Conservation (phyloP, 2,329 filamentous ascomycete species). For the Colletotrichum agaves region DNA sequence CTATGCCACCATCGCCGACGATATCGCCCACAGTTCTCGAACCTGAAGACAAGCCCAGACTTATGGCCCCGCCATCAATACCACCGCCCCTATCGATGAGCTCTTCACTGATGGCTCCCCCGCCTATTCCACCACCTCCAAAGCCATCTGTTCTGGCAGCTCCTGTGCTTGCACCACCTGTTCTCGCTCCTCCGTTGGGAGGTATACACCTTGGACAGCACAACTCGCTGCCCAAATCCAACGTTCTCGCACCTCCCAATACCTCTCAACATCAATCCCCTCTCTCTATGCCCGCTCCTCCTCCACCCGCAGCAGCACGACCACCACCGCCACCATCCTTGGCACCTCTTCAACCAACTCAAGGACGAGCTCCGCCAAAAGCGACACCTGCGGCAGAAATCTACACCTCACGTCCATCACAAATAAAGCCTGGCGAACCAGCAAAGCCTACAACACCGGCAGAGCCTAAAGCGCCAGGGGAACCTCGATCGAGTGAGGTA, state of each 20-base stretch:
- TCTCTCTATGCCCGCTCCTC: conserved; percentile 47
- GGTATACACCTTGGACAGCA: conserved; percentile 42
- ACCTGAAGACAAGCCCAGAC: conserved; percentile 39
- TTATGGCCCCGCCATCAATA: conserved; percentile 35
- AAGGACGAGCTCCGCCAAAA: conserved; percentile 34
- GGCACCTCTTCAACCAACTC: conserved; percentile 35
- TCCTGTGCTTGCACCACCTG: conserved; percentile 50
- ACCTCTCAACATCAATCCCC: conserved; percentile 51
- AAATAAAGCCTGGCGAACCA: conserved; percentile 6
- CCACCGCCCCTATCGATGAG: conserved; percentile 21
- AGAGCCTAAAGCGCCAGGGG: conserved; percentile 21
- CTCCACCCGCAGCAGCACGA: conserved; percentile 40
- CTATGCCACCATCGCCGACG: conserved; percentile 29
- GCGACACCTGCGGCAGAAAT: conserved; percentile 15
- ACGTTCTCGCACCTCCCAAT: conserved; percentile 58
- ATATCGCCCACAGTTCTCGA: conserved; percentile 41
- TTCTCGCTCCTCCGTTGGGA: conserved; percentile 50
- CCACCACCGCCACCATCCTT: conserved; percentile 36
- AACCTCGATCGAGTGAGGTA: conserved; percentile 49
- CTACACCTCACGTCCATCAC: no score
- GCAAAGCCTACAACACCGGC: conserved; percentile 40
- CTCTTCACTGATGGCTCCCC: conserved; percentile 19
- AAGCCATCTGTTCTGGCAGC: conserved; percentile 47
- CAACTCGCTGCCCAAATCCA: conserved; percentile 52
- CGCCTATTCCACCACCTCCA: conserved; percentile 23